These are phyloP conservation scores for Aureobasidium subglaciale DNA, from an alignment of 2,329 filamentous ascomycete species.

Conservation along the genomic window DNA sequence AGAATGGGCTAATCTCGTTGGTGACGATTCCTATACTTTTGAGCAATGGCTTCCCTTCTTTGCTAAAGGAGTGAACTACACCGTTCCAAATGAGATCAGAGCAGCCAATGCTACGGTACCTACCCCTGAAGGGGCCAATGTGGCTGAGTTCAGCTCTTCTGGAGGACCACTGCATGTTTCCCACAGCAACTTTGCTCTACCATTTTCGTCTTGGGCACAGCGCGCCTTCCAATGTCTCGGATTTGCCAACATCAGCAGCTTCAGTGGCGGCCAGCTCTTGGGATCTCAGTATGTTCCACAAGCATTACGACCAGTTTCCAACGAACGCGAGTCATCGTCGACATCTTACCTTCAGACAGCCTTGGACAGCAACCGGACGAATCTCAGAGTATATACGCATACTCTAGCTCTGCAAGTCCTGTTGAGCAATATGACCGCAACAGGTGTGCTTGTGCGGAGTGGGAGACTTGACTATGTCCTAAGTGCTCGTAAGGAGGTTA, in stretches of 20 bases:
- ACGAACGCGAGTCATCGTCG: slow-evolving; percentile 22
- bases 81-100: slow-evolving; percentile 19
- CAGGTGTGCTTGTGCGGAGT: slow-evolving; percentile 24
- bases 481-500: slow-evolving; percentile 31
- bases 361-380: slow-evolving; percentile 9
- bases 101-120: not conserved
- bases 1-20: slow-evolving; percentile 32
- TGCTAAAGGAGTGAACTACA: slow-evolving; percentile 19
- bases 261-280: slow-evolving; percentile 23
- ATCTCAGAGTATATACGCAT: slow-evolving; percentile 24
- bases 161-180: slow-evolving; percentile 27
- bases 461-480: slow-evolving; percentile 30
- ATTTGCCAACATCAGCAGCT: slow-evolving; percentile 22
- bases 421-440: slow-evolving; percentile 20
- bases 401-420: slow-evolving; percentile 28
- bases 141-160: slow-evolving; percentile 21
- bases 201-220: slow-evolving; percentile 25
- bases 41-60: slow-evolving; percentile 23
- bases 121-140: slow-evolving; percentile 21
- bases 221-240: slow-evolving; percentile 25
- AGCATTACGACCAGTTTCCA: slow-evolving; percentile 22
- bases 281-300: slow-evolving; percentile 18
- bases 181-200: slow-evolving; percentile 23
- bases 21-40: slow-evolving; percentile 27
- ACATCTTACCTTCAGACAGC: slow-evolving; percentile 26